Evolutionary conservation across 345 rosid species (phyloP), one percentile per base, ranked within the genome.

Genomic region (Tarenaya hassleriana): DNA sequence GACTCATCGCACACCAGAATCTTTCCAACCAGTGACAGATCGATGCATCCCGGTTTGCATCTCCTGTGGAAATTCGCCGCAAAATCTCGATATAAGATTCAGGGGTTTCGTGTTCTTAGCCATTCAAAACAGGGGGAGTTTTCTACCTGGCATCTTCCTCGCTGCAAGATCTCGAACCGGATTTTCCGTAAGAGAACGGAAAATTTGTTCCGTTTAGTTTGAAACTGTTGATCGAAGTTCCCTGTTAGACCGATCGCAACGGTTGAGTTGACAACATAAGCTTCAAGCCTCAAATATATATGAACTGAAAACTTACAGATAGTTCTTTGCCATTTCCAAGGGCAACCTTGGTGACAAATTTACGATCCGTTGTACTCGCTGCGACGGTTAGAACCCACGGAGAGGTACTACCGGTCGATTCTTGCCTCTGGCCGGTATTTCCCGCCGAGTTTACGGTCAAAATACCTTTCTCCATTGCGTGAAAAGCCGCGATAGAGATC

Each of bases 371-470:
- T 38, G 14, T 63, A 52, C 82, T 76, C 15, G 78, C 82, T 45
- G 76, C 82, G 10, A 74, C 77, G 0, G 69, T n/a, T 29, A 81
- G 41, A 3, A 69, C 7, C 84, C 88, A 81, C 4, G 80, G 84
- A 5, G 86, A 64, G 4, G 65, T 49, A 4, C 75, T 62, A 0
- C 7, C 0, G 0, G 41, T 16, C 7, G 59, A 0, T 0, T 0
- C 7, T 0, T 12, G 0, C 0, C 0, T 0, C 1, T 58, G 62
- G 38, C 78, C 72, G 0, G 0, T 0, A 20, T 80, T 80, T 16
- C 78, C 78, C 0, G 73, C 86, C 21, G 77, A 14, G 0, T 73
- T 37, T 12, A 58, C 41, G 8, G 80, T 73, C 5, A 82, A 44
- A n/a, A 82, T 69, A 8, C 83, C 90, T 19, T 71, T 77, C 13